phyloP scores from a whole-genome alignment of 768 basidiomycete species.

The Boletus rex-veris region DNA sequence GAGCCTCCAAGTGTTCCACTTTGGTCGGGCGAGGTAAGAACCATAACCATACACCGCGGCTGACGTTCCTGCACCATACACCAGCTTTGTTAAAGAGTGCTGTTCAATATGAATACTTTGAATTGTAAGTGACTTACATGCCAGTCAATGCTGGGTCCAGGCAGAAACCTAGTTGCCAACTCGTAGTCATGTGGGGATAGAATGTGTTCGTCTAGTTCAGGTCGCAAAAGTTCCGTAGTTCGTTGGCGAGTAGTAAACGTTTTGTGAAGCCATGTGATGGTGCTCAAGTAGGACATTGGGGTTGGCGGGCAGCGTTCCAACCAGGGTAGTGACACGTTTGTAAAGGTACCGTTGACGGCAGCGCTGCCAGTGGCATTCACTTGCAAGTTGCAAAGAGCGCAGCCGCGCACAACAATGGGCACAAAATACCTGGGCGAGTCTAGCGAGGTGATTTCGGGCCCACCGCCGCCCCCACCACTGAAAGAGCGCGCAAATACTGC shows the following conservation, averaged over 20 bases:
- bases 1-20: constrained; percentile 26
- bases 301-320: not conserved
- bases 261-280: constrained; percentile 37
- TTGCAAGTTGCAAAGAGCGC: too few relatives aligned
- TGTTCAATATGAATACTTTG: constrained; percentile 1
- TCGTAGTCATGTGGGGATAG: constrained; percentile 51
- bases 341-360: not conserved
- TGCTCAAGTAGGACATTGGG: constrained; percentile 25
- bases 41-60: constrained; percentile 27
- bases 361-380: not conserved
- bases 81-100: constrained; percentile 9
- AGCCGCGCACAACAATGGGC: constrained; percentile 4
- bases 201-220: constrained; percentile 29
- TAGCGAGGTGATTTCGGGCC: not conserved
- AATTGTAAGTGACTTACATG: constrained; percentile 33
- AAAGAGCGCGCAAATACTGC: constrained; percentile 9
- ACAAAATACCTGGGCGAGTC: not conserved
- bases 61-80: constrained; percentile 22
- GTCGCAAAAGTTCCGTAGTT: constrained; percentile 29
- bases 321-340: not conserved
- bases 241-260: constrained; percentile 44
- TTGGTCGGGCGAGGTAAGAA: constrained; percentile 25
- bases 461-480: constrained; percentile 17
- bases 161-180: constrained; percentile 49
- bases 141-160: constrained; percentile 44